Percentiles rank a stretch among this genome's conserved stretches.
Evolutionary conservation across 2,329 filamentous ascomycete species (phyloP).

Genomic region (Alternaria triticimaculans): DNA sequence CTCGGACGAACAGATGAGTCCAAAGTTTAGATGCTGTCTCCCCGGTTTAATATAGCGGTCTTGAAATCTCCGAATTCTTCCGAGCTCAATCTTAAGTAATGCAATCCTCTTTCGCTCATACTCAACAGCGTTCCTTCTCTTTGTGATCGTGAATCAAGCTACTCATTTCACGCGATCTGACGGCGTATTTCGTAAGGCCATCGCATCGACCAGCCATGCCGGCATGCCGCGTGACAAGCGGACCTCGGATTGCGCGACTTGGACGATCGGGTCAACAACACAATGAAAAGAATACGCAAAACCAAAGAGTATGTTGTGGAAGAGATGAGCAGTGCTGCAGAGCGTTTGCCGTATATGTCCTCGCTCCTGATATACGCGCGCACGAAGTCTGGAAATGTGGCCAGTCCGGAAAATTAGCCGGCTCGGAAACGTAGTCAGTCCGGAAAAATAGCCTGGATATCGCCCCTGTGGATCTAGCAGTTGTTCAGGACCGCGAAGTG

Average conservation of each 20-base stretch:
- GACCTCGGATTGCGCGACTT: background rate
- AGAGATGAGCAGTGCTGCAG: background rate
- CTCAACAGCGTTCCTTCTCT: background rate
- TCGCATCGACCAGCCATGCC: background rate
- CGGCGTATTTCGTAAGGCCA: background rate
- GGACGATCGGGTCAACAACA: background rate
- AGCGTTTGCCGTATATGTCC: background rate
- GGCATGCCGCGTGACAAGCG: background rate
- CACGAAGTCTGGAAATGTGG: background rate
- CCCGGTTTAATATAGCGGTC: background rate
- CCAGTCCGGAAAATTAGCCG: background rate
- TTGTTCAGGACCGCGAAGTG: background rate
- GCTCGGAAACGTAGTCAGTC: background rate
- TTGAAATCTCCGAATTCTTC: background rate
- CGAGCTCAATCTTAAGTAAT: background rate
- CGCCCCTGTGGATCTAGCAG: background rate
- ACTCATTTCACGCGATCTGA: background rate
- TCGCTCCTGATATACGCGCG: background rate
- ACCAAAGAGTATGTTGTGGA: background rate
- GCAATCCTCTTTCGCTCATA: background rate
- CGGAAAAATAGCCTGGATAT: background rate
- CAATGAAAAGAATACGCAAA: background rate
- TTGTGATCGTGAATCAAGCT: background rate
- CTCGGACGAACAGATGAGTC: conserved; percentile 7
- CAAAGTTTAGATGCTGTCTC: conserved; percentile 1